Percentiles rank a stretch among this genome's conserved stretches.
phyloP scores from a whole-genome alignment of 2,329 filamentous ascomycete species.

The Xylariaceae sp. region DNA sequence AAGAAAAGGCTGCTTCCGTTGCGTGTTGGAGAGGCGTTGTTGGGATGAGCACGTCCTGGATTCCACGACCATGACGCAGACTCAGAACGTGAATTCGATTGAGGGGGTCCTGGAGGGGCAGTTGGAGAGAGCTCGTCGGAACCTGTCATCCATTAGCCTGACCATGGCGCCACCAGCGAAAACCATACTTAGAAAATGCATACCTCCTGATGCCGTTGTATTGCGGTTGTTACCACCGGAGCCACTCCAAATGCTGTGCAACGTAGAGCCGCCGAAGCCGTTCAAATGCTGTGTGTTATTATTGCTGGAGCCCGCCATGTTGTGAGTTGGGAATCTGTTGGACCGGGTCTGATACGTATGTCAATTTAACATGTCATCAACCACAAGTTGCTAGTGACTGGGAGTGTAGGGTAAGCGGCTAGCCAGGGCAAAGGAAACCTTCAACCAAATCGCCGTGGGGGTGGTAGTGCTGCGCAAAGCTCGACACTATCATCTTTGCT shows the following conservation, averaged over 20 bases:
- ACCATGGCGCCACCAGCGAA: background rate
- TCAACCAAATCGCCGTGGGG: background rate
- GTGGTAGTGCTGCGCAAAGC: background rate
- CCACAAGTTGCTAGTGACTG: background rate
- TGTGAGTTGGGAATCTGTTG: slow-evolving; percentile 37
- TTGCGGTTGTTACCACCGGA: slow-evolving; percentile 46
- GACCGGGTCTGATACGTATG: slow-evolving; percentile 21
- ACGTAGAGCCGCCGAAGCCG: slow-evolving; percentile 38
- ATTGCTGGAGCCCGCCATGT: slow-evolving; percentile 33
- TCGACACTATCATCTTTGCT: background rate
- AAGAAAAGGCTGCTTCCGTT: slow-evolving; percentile 49
- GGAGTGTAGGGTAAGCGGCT: background rate
- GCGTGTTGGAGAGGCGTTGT: slow-evolving; percentile 55
- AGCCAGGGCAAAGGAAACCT: background rate
- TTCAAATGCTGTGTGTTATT: slow-evolving; percentile 38
- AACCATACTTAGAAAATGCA: slow-evolving; percentile 22
- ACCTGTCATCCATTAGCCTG: slow-evolving; percentile 30
- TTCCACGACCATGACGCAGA: slow-evolving; percentile 67
- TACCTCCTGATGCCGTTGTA: slow-evolving; percentile 47
- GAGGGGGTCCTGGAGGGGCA: slow-evolving; percentile 63
- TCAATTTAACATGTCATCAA: slow-evolving; percentile 3
- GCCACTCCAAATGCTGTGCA: slow-evolving; percentile 48
- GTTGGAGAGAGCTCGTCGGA: slow-evolving; percentile 42
- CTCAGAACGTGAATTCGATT: slow-evolving; percentile 65
- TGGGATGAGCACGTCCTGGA: slow-evolving; percentile 38